Evolutionary conservation across 2,329 filamentous ascomycete species (phyloP).

Genomic region (Fusarium citri): DNA sequence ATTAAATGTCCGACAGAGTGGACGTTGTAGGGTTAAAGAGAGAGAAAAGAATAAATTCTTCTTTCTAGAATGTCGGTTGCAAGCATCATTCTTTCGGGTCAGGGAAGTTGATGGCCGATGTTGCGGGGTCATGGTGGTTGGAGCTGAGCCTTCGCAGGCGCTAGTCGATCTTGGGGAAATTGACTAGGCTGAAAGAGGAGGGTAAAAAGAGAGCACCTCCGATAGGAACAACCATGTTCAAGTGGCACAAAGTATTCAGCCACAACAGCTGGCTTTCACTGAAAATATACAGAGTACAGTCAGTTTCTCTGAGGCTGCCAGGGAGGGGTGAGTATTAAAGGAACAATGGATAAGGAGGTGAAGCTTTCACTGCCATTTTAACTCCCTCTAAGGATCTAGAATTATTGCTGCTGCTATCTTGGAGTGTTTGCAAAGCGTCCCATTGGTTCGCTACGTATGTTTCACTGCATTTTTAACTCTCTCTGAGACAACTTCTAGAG

Average conservation of each 20-base stretch:
- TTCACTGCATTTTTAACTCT: too few species aligned
- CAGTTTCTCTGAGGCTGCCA: too few species aligned
- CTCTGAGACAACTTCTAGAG: too few species aligned
- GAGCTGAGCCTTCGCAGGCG: background rate
- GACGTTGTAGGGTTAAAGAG: background rate
- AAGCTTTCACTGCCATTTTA: too few species aligned
- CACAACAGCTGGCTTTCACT: background rate
- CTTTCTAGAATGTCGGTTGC: constrained; percentile 7
- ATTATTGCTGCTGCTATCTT: too few species aligned
- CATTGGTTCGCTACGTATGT: too few species aligned
- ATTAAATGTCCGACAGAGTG: background rate
- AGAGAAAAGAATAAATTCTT: background rate
- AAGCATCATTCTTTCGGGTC: constrained; percentile 14
- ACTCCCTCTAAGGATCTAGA: too few species aligned
- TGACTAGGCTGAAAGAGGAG: constrained; percentile 4
- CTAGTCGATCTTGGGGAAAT: background rate
- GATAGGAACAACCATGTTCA: background rate
- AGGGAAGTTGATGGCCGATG: background rate
- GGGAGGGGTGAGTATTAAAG: too few species aligned
- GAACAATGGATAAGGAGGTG: too few species aligned
- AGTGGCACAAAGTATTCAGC: too few species aligned
- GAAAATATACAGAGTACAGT: too few species aligned
- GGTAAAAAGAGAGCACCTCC: constrained; percentile 25
- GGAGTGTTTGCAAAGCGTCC: too few species aligned
- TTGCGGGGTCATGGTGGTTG: constrained; percentile 9